Conservation (phyloP, 306 rosid species). For the Lithocarpus polystachyus region DNA sequence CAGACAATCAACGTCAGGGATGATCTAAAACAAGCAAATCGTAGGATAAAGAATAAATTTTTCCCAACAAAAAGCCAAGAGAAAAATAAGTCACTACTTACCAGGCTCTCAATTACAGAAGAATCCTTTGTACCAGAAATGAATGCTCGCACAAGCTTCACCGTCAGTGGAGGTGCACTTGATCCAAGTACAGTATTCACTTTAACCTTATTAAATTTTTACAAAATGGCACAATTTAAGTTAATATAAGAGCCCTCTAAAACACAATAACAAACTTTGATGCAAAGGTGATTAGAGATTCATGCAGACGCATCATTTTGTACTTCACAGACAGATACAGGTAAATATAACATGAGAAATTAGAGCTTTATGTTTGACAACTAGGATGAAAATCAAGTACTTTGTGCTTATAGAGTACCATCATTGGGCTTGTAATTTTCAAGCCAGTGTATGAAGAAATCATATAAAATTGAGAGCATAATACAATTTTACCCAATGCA, state of each 20-base stretch:
- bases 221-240: not conserved
- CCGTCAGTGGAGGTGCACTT: slow-evolving; percentile 79
- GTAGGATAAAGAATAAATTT: not conserved
- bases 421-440: not conserved
- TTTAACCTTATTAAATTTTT: slow-evolving; percentile 58
- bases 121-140: slow-evolving; percentile 58
- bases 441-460: not conserved
- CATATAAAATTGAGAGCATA: not conserved
- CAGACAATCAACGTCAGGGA: slow-evolving; percentile 6
- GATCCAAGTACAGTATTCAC: slow-evolving; percentile 91
- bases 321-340: not conserved
- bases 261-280: not conserved
- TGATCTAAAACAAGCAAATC: slow-evolving; percentile 5
- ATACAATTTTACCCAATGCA: not conserved
- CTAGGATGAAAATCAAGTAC: not conserved
- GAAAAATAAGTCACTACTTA: slow-evolving; percentile 24
- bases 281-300: not conserved
- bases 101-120: slow-evolving; percentile 63
- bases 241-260: not conserved
- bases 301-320: not conserved
- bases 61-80: not conserved
- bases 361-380: not conserved
- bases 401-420: too few relatives aligned
- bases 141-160: slow-evolving; percentile 72
- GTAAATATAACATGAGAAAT: not conserved